Percentiles rank a stretch among this genome's conserved stretches.
phyloP scores from a whole-genome alignment of 257 asterid genomes.

The Lavandula angustifolia region DNA sequence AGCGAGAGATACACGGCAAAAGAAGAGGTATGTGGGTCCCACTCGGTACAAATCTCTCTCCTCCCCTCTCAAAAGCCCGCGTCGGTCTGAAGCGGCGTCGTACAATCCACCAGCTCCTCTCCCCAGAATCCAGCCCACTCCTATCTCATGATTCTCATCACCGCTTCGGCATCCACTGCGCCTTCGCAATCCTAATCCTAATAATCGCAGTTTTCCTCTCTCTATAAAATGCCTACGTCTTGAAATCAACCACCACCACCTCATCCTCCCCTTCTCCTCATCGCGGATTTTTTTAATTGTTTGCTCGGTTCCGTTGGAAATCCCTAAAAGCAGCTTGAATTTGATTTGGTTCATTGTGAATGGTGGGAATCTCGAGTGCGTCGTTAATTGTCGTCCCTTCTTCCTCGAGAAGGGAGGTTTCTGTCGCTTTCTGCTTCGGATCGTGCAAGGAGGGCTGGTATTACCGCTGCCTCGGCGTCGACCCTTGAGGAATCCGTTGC shows the following conservation, averaged over 20 bases:
- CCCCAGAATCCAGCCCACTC: constrained; percentile 12
- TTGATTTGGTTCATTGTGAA: constrained; percentile 42
- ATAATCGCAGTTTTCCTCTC: background rate
- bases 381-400: constrained; percentile 68
- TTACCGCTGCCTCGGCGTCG: constrained; percentile 84
- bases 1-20: no score
- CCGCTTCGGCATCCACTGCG: background rate
- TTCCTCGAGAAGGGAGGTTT: constrained; percentile 64
- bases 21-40: background rate
- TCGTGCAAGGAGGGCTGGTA: constrained; percentile 89
- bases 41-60: no score
- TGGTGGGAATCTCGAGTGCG: constrained; percentile 54
- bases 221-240: no score
- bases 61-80: no score
- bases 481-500: constrained; percentile 48
- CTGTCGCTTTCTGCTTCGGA: constrained; percentile 54
- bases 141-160: background rate
- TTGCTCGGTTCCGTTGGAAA: no score
- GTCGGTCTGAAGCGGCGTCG: no score
- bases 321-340: background rate
- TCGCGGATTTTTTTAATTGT: no score
- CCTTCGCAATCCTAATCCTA: background rate
- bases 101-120: background rate
- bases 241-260: no score
- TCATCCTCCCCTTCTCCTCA: no score